Conservation (phyloP, 106 monocot species). For the Triglochin maritima region DNA sequence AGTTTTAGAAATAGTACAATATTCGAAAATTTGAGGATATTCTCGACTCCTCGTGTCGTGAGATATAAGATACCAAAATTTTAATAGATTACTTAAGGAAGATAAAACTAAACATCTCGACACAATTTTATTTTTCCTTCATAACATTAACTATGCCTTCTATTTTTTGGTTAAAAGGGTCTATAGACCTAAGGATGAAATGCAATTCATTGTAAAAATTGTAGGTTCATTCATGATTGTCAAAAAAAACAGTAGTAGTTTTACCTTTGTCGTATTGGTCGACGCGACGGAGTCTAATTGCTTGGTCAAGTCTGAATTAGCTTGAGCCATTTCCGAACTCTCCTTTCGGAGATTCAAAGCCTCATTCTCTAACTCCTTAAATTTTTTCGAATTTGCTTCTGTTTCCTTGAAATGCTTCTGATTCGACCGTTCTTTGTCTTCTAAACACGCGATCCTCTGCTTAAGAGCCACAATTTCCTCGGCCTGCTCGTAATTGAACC, state of each 20-base stretch:
- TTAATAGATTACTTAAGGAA: too few relatives aligned
- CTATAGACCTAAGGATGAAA: too few relatives aligned
- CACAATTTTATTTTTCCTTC: too few relatives aligned
- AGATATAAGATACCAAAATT: too few relatives aligned
- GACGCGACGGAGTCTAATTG: conserved; percentile 37
- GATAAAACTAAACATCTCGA: too few relatives aligned
- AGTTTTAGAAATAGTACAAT: too few relatives aligned
- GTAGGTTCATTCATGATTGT: conserved; percentile 9
- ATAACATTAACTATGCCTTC: too few relatives aligned
- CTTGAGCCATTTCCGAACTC: conserved; percentile 42
- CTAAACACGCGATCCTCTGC: conserved; percentile 22
- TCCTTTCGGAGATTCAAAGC: conserved; percentile 21
- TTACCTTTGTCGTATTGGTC: too few relatives aligned
- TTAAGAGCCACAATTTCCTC: conserved; percentile 35
- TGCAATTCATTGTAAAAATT: conserved; percentile 6
- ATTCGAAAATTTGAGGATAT: too few relatives aligned
- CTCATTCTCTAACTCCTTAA: conserved; percentile 44
- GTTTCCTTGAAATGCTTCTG: conserved; percentile 16
- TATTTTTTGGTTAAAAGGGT: too few relatives aligned
- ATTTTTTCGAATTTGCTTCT: conserved; percentile 26
- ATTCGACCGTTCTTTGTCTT: conserved; percentile 16
- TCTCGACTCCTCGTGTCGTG: too few relatives aligned
- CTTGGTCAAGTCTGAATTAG: conserved; percentile 36
- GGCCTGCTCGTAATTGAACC: conserved; percentile 22
- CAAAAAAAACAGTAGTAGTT: too few relatives aligned